These are phyloP conservation scores for Coemansia sp. DNA, from an alignment of 192 early-diverging fungal genomes.

Conservation along the genomic window DNA sequence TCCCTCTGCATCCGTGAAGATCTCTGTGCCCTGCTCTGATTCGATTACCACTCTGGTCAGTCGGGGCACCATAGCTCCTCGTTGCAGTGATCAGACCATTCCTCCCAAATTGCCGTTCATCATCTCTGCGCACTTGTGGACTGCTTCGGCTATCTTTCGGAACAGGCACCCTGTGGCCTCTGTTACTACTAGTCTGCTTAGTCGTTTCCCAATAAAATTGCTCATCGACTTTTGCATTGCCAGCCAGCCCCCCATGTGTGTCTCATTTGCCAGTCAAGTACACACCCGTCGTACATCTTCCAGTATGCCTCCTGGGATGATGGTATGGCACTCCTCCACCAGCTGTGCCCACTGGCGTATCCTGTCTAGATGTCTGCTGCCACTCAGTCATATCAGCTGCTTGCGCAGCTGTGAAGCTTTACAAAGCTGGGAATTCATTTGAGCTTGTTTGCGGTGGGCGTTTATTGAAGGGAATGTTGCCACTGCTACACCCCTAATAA, in stretches of 20 bases:
- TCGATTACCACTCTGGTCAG: not conserved
- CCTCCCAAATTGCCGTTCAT: not conserved
- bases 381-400: not conserved
- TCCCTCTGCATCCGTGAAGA: not conserved
- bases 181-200: not conserved
- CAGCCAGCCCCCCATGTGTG: not conserved
- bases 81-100: not conserved
- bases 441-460: not conserved
- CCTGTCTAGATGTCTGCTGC: not conserved
- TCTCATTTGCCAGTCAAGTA: not conserved
- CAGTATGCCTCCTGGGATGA: not conserved
- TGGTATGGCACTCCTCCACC: not conserved
- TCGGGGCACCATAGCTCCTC: not conserved
- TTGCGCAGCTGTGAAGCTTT: not conserved
- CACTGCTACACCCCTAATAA: not conserved
- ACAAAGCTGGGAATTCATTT: not conserved
- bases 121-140: not conserved
- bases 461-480: not conserved
- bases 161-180: not conserved
- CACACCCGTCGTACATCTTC: not conserved
- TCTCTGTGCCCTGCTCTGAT: not conserved
- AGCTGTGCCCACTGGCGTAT: not conserved
- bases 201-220: not conserved
- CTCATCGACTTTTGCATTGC: not conserved
- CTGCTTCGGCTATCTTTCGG: not conserved